These are phyloP conservation scores for Cruciata laevipes DNA, from an alignment of 257 asterid genomes.

Conservation along the genomic window DNA sequence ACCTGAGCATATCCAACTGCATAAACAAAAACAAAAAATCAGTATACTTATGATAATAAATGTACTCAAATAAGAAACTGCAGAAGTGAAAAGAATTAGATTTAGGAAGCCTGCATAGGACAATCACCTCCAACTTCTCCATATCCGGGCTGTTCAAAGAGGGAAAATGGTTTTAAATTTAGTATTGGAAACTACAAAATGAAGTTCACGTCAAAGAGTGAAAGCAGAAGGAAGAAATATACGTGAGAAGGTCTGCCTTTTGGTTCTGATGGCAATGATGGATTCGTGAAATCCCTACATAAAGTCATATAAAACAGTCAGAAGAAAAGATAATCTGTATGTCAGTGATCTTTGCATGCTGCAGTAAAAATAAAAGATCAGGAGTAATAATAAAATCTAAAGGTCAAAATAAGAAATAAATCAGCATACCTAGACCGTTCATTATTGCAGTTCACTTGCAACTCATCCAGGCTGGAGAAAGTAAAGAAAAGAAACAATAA, in stretches of 20 bases:
- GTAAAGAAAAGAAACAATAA: slow-evolving; percentile 13
- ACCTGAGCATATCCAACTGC: slow-evolving; percentile 96
- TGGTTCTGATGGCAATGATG: slow-evolving; percentile 89
- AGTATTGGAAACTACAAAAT: neutral
- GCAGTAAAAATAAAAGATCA: slow-evolving; percentile 13
- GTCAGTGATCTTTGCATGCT: slow-evolving; percentile 14
- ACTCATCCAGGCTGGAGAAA: slow-evolving; percentile 79
- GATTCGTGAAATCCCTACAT: slow-evolving; percentile 90
- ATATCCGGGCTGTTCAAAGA: slow-evolving; percentile 54
- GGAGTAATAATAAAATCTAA: neutral
- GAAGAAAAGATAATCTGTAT: neutral
- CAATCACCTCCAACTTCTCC: slow-evolving; percentile 60
- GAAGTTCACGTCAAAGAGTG: slow-evolving; percentile 21
- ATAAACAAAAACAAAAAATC: slow-evolving; percentile 16
- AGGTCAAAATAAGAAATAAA: neutral
- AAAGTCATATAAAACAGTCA: slow-evolving; percentile 26
- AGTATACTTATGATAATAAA: slow-evolving; percentile 19
- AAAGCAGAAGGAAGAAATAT: slow-evolving; percentile 30
- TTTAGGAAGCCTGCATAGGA: slow-evolving; percentile 25
- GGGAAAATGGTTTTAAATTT: slow-evolving; percentile 12
- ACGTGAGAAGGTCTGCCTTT: slow-evolving; percentile 91
- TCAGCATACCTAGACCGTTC: slow-evolving; percentile 82
- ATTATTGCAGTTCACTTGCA: slow-evolving; percentile 91
- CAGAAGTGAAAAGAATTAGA: slow-evolving; percentile 41
- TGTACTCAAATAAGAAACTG: neutral